Conservation (phyloP, 352 stramenopile species). For the Elongisporangium senticosum region DNA sequence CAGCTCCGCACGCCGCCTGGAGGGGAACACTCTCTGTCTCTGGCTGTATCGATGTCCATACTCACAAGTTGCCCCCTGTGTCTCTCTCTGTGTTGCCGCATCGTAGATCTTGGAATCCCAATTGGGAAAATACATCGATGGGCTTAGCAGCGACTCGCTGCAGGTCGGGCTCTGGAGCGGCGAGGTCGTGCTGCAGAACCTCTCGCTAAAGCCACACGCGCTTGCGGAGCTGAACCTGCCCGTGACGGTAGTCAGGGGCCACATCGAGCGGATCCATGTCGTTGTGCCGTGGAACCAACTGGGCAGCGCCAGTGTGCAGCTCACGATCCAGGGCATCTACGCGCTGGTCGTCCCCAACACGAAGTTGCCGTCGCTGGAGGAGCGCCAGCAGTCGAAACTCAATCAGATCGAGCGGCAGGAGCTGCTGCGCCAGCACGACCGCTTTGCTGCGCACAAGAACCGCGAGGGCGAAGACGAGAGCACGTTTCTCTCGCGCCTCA, state of each 20-base stretch:
- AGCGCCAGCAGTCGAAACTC: slow-evolving; percentile 49
- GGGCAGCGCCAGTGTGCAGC: slow-evolving; percentile 67
- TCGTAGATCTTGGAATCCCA: slow-evolving; percentile 71
- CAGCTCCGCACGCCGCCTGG: neutral
- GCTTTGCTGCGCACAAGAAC: slow-evolving; percentile 42
- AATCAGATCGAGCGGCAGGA: slow-evolving; percentile 65
- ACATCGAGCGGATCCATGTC: slow-evolving; percentile 57
- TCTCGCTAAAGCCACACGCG: slow-evolving; percentile 74
- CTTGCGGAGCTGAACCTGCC: slow-evolving; percentile 72
- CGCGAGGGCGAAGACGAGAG: slow-evolving; percentile 52
- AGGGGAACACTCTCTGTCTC: neutral
- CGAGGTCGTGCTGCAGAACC: slow-evolving; percentile 65
- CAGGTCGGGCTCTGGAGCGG: slow-evolving; percentile 81
- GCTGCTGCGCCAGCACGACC: slow-evolving; percentile 60
- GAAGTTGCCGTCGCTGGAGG: slow-evolving; percentile 33
- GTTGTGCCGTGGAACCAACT: slow-evolving; percentile 85
- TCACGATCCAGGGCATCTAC: slow-evolving; percentile 67
- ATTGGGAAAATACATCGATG: slow-evolving; percentile 79
- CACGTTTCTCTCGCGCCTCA: slow-evolving; percentile 75
- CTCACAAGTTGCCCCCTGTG: neutral
- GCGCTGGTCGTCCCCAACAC: slow-evolving; percentile 66
- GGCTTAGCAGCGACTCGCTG: slow-evolving; percentile 70
- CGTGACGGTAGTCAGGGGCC: slow-evolving; percentile 54
- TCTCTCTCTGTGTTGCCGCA: slow-evolving; percentile 1
- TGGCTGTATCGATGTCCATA: neutral